A percentile compares a stretch with the other conserved stretches of the same genome.
Conservation (phyloP, 192 early-diverging fungal species). For the Dimargaris xerosporica region DNA sequence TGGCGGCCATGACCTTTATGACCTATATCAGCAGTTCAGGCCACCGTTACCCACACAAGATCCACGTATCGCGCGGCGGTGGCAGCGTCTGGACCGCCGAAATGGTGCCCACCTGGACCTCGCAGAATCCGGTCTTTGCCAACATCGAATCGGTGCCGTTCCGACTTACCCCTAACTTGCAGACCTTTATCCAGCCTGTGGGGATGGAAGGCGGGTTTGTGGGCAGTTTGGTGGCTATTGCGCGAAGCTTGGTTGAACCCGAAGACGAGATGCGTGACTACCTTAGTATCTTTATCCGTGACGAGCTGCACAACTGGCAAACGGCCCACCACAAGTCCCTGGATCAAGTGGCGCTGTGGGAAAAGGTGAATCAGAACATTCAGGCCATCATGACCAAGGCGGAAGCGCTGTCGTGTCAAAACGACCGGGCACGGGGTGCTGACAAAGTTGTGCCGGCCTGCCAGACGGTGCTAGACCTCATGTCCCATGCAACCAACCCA, state of each 20-base stretch:
- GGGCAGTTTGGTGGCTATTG: constrained; percentile 69
- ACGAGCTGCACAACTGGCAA: constrained; percentile 78
- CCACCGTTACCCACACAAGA: constrained; percentile 75
- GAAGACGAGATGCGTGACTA: constrained; percentile 88
- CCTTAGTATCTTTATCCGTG: constrained; percentile 83
- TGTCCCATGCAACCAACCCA: constrained; percentile 79
- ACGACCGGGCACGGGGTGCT: constrained; percentile 20
- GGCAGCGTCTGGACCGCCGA: constrained; percentile 84
- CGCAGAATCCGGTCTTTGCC: constrained; percentile 33
- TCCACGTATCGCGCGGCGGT: constrained; percentile 66
- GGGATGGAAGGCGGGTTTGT: constrained; percentile 90
- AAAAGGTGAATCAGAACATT: constrained; percentile 9
- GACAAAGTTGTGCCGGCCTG: constrained; percentile 43
- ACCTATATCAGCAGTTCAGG: constrained; percentile 80
- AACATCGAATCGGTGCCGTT: constrained; percentile 87
- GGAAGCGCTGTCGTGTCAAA: constrained; percentile 3
- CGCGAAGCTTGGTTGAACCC: constrained; percentile 62
- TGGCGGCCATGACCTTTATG: constrained; percentile 81
- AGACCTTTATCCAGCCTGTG: constrained; percentile 82
- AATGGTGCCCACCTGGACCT: constrained; percentile 41
- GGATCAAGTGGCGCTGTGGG: constrained; percentile 9
- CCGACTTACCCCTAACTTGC: constrained; percentile 94
- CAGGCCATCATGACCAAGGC: constrained; percentile 2
- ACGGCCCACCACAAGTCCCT: constrained; percentile 39
- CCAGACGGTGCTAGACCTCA: constrained; percentile 81